Conservation (phyloP, 2,329 filamentous ascomycete species). For the Colletotrichum cereale region DNA sequence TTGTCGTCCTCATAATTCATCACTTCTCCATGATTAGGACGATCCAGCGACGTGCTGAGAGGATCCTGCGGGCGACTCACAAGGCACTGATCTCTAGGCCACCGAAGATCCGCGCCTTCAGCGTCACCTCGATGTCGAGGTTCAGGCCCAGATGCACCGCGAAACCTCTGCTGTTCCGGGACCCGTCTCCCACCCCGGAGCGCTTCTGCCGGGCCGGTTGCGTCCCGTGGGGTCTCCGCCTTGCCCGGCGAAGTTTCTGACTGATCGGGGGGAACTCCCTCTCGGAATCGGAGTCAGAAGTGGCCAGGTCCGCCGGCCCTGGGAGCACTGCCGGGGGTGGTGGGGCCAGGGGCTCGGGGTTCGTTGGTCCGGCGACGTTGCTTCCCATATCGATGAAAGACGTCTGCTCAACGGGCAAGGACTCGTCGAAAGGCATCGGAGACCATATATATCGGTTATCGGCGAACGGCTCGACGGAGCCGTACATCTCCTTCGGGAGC, state of each 20-base stretch:
- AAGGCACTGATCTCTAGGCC: slow-evolving; percentile 29
- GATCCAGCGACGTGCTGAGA: neutral
- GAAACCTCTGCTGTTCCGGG: slow-evolving; percentile 16
- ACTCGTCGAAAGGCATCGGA: slow-evolving; percentile 35
- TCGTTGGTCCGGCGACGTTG: neutral
- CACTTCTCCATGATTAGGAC: slow-evolving; percentile 2
- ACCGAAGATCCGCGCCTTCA: slow-evolving; percentile 26
- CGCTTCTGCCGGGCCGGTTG: neutral
- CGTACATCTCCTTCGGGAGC: slow-evolving; percentile 37
- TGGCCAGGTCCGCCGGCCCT: slow-evolving; percentile 4
- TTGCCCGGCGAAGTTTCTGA: slow-evolving; percentile 1
- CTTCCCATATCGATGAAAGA: slow-evolving; percentile 33
- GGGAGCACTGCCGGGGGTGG: neutral
- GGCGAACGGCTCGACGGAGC: slow-evolving; percentile 33
- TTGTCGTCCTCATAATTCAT: slow-evolving; percentile 21
- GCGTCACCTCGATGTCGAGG: slow-evolving; percentile 28
- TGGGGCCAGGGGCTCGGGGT: neutral
- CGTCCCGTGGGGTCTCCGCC: slow-evolving; percentile 2
- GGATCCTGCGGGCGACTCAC: slow-evolving; percentile 5
- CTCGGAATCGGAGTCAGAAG: slow-evolving; percentile 28
- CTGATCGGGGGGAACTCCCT: slow-evolving; percentile 4
- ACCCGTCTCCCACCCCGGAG: neutral
- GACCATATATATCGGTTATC: slow-evolving; percentile 34
- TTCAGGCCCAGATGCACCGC: slow-evolving; percentile 26
- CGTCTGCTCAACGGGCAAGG: slow-evolving; percentile 31